A percentile compares a stretch with the other conserved stretches of the same genome.
These are phyloP conservation scores for Gnomoniopsis smithogilvyi DNA, from an alignment of 2,329 filamentous ascomycete genomes.

Conservation along the genomic window DNA sequence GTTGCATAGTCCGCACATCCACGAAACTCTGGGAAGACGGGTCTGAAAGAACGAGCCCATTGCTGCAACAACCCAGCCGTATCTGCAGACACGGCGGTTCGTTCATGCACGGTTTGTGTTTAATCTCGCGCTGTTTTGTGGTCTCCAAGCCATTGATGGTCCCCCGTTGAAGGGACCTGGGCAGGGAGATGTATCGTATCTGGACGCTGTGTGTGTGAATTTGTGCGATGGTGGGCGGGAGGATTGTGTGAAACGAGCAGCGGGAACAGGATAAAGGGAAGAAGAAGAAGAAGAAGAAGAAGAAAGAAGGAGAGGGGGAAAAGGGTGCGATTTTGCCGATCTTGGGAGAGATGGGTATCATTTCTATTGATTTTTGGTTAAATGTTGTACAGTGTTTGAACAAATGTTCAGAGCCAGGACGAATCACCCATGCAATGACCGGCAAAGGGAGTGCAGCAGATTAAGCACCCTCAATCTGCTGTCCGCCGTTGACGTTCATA, in stretches of 20 bases:
- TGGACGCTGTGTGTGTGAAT: slow-evolving; percentile 44
- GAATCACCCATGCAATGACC: neutral
- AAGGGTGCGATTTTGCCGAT: neutral
- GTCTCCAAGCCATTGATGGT: slow-evolving; percentile 49
- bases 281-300: neutral
- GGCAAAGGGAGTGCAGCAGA: neutral
- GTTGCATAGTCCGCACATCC: slow-evolving; percentile 62
- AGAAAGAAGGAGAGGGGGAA: neutral
- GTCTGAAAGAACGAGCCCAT: slow-evolving; percentile 58
- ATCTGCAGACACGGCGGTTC: slow-evolving; percentile 14
- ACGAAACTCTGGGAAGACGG: slow-evolving; percentile 53
- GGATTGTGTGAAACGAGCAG: neutral
- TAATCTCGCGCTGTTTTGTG: slow-evolving; percentile 61
- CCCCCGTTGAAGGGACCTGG: slow-evolving; percentile 24
- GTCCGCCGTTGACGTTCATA: slow-evolving; percentile 59
- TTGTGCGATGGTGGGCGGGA: neutral
- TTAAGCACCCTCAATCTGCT: slow-evolving; percentile 22
- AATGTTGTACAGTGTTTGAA: slow-evolving; percentile 16
- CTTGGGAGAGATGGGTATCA: slow-evolving; percentile 19
- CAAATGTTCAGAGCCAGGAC: neutral
- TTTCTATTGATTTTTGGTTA: slow-evolving; percentile 10
- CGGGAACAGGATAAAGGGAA: neutral
- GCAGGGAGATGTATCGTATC: slow-evolving; percentile 64
- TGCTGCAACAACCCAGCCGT: slow-evolving; percentile 14
- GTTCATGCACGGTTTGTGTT: slow-evolving; percentile 26